These are phyloP conservation scores for Tieghemostelium lacteum DNA, from an alignment of 78 protist genomes.

Conservation along the genomic window DNA sequence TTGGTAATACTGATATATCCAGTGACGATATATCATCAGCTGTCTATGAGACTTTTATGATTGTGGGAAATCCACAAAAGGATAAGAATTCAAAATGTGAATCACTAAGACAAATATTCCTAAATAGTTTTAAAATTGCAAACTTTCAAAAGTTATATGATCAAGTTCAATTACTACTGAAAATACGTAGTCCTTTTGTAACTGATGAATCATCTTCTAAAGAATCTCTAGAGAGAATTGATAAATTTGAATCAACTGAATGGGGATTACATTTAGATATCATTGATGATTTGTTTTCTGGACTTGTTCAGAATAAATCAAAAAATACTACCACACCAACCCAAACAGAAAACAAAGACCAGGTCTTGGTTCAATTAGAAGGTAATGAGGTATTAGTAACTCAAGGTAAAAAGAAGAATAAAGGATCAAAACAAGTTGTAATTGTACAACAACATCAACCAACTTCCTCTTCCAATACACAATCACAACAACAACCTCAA, in stretches of 20 bases:
- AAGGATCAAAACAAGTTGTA: not conserved
- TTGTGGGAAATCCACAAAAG: slow-evolving; percentile 55
- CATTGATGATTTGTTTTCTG: slow-evolving; percentile 16
- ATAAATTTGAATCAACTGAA: slow-evolving; percentile 39
- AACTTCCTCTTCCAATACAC: not conserved
- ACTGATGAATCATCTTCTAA: not conserved
- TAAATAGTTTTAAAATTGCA: slow-evolving; percentile 17
- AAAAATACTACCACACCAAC: not conserved
- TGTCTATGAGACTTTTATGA: slow-evolving; percentile 63
- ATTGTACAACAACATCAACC: not conserved
- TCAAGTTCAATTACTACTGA: not conserved
- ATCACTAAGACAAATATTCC: slow-evolving; percentile 40
- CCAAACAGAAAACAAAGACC: not conserved
- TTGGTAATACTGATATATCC: slow-evolving; percentile 47
- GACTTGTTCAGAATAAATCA: not conserved
- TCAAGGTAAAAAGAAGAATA: slow-evolving; percentile 16
- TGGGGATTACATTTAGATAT: slow-evolving; percentile 33
- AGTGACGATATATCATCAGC: slow-evolving; percentile 43
- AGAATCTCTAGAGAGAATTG: slow-evolving; percentile 16
- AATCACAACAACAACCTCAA: too few relatives aligned
- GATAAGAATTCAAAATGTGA: slow-evolving; percentile 39
- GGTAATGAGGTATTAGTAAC: not conserved
- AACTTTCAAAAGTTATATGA: slow-evolving; percentile 9
- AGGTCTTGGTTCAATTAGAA: not conserved
- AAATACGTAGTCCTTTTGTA: slow-evolving; percentile 27